Percentiles rank a stretch among this genome's conserved stretches.
These are phyloP conservation scores for Clitopilus hobsonii DNA, from an alignment of 768 basidiomycete species.

Conservation along the genomic window DNA sequence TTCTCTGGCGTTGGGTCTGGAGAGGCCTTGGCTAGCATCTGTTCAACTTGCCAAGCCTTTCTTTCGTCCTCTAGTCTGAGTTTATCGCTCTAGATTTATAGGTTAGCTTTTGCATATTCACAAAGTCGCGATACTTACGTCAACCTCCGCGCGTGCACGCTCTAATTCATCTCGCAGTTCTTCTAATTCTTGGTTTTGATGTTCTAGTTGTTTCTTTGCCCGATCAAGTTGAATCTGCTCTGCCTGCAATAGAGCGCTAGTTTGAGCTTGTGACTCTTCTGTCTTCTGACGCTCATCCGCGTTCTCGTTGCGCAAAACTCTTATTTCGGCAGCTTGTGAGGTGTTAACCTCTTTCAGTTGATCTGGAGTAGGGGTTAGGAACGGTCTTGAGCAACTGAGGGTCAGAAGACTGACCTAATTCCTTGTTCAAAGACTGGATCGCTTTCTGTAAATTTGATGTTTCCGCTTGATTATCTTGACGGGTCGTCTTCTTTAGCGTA, in stretches of 20 bases:
- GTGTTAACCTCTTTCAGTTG: constrained; percentile 42
- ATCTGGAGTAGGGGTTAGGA: constrained; percentile 24
- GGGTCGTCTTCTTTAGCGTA: constrained; percentile 5
- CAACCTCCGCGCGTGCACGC: constrained; percentile 58
- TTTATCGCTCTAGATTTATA: constrained; percentile 51
- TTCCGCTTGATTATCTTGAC: constrained; percentile 31
- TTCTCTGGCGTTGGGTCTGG: constrained; percentile 33
- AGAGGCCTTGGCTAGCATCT: constrained; percentile 55
- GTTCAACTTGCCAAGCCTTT: constrained; percentile 65
- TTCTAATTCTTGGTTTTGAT: constrained; percentile 60
- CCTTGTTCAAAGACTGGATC: constrained; percentile 46
- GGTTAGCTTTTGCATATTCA: no score
- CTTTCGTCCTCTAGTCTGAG: constrained; percentile 63
- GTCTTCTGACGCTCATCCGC: not conserved
- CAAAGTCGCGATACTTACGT: constrained; percentile 36
- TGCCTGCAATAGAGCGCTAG: constrained; percentile 27
- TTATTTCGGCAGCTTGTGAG: constrained; percentile 37
- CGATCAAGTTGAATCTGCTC: constrained; percentile 42
- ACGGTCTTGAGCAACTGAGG: not conserved
- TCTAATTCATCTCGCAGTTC: constrained; percentile 60
- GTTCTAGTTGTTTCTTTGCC: constrained; percentile 54
- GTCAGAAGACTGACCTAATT: constrained; percentile 45
- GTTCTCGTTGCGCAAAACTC: constrained; percentile 15
- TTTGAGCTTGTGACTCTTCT: not conserved
- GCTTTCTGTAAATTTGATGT: constrained; percentile 43